Evolutionary conservation across 176 grass and related monocot species (phyloP).

Genomic region (Metroxylon sagu): DNA sequence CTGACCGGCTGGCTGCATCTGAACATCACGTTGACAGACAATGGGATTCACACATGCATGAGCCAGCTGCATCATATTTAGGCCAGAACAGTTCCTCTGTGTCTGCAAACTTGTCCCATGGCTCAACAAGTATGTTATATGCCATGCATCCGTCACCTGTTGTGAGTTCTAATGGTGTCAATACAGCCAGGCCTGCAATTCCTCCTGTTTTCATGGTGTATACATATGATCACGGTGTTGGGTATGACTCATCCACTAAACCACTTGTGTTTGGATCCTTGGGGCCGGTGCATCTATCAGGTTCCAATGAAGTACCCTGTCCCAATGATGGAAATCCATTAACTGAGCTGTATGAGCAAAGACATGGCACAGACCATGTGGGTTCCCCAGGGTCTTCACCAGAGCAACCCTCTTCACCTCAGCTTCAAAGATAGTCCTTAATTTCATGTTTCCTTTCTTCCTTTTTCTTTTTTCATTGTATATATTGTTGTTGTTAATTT

Average conservation of each 20-base stretch:
- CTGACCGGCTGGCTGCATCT: conserved; percentile 29
- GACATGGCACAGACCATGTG: conserved; percentile 32
- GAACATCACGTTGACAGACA: conserved; percentile 52
- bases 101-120: conserved; percentile 35
- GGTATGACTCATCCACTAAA: conserved; percentile 34
- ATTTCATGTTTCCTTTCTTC: not conserved
- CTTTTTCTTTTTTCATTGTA: not conserved
- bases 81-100: conserved; percentile 28
- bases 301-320: conserved; percentile 29
- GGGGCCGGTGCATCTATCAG: conserved; percentile 29
- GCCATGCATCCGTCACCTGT: conserved; percentile 43
- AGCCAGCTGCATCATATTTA: conserved; percentile 39
- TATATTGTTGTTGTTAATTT: conserved; percentile 5
- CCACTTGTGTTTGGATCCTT: conserved; percentile 62
- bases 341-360: conserved; percentile 44
- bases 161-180: conserved; percentile 36
- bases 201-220: conserved; percentile 49
- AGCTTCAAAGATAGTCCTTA: conserved; percentile 37
- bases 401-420: conserved; percentile 70
- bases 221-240: conserved; percentile 35
- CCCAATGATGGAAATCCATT: conserved; percentile 24
- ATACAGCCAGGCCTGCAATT: conserved; percentile 16
- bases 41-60: conserved; percentile 55
- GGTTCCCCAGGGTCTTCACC: conserved; percentile 60
- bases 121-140: conserved; percentile 27